Base-by-base conservation (phyloP, 306 rosid species). In the Trifolium pratense region DNA sequence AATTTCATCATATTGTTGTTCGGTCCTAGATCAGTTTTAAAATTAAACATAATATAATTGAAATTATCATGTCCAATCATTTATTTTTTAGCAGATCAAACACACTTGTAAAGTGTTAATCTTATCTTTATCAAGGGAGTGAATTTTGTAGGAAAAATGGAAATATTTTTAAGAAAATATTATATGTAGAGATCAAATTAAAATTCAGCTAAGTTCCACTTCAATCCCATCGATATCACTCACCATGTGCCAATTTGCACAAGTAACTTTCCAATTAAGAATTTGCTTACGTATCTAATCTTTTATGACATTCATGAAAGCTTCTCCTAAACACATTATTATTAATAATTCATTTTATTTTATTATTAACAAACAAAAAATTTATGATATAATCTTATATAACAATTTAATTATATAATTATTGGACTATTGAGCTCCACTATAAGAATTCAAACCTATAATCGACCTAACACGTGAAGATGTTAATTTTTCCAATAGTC, bases 401-500 rank as follows among this genome's bases (percentile, higher is more conserved):
- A 21, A 58, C 29, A 25, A 25, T 25, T 25, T 25, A 25, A n/a
- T n/a, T n/a, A n/a, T n/a, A n/a, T n/a, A n/a, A n/a, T n/a, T n/a
- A n/a, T 49, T 60, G 55, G 76, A 46, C 63, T 70, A 70, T 60
- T 69, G 56, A 48, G 81, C 71, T 23, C 45, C 65, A 12, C 46
- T 64, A 62, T 59, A 23, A 77, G 16, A 69, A 46, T 57, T 75
- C 81, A 70, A 58, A 39, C 51, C 75, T 23, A 70, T 7, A 21
- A 17, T 60, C 56, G 49, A 86, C 86, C 87, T 78, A 83, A 72
- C 86, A 80, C 57, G 67, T 83, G 87, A 80, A 17, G 9, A 66
- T 53, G 25, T 53, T 46, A 52, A 49, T 68, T 68, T 68, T 70
- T 46, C 23, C 37, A 9, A 49, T 60, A 76, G n/a, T 57, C 37